Percentiles rank a stretch among this genome's conserved stretches.
Conservation (phyloP, 23 red algal genomes). For the Gracilaria caudata region DNA sequence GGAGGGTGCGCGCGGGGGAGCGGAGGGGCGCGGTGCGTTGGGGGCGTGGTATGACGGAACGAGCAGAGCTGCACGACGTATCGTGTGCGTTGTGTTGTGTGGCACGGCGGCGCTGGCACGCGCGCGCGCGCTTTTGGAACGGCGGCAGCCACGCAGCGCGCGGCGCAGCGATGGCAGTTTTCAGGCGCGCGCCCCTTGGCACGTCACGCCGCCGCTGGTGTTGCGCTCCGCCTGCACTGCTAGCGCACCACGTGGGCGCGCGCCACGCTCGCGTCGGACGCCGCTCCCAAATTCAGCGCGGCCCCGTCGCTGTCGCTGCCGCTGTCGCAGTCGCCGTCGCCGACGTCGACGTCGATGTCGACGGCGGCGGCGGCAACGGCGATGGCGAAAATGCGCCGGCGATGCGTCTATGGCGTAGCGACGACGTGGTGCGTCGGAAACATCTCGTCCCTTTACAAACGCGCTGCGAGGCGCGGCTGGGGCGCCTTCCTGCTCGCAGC, state of each 20-base stretch:
- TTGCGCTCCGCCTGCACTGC: background rate
- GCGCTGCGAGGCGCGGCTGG: no score
- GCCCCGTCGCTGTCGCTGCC: no score
- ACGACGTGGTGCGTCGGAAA: no score
- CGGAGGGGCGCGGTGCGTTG: background rate
- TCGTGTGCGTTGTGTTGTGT: background rate
- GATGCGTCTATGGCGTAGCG: no score
- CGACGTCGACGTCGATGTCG: background rate
- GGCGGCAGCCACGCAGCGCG: conserved; percentile 17
- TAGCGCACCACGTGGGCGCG: conserved; percentile 27
- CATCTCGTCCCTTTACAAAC: no score
- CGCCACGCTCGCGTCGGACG: background rate
- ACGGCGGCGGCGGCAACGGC: no score
- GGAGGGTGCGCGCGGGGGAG: background rate
- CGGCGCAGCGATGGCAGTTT: background rate
- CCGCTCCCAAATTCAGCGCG: background rate
- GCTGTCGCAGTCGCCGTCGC: background rate
- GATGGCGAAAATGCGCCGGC: no score
- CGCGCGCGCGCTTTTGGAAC: conserved; percentile 12
- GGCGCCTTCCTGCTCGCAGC: no score
- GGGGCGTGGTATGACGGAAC: background rate
- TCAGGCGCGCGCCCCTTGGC: background rate
- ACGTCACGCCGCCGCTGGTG: background rate
- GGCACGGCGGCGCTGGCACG: conserved; percentile 2
- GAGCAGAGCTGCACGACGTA: conserved; percentile 14